Evolutionary conservation across 192 early-diverging fungal genomes (phyloP).

Genomic region (Lobulomyces angularis): DNA sequence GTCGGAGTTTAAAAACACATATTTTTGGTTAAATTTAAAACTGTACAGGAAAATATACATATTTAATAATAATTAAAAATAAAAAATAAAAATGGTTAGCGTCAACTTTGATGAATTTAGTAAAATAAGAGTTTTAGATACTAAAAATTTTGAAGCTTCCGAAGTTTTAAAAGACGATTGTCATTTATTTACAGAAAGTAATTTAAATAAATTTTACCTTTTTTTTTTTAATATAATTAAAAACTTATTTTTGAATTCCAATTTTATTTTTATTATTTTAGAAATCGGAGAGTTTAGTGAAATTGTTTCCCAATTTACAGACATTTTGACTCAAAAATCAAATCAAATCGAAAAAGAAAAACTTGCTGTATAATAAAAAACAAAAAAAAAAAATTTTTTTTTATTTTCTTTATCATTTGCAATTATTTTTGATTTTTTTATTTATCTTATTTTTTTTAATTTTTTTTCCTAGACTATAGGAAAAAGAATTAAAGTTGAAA

Average conservation of each 20-base stretch:
- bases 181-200: conserved; percentile 33
- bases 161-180: conserved; percentile 42
- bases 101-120: conserved; percentile 43
- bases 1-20: no score
- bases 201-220: conserved; percentile 6
- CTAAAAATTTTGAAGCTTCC: conserved; percentile 30
- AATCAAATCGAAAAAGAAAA: conserved; percentile 39
- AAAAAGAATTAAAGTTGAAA: conserved; percentile 29
- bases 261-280: conserved; percentile 8
- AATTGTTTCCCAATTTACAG: conserved; percentile 22
- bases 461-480: conserved; percentile 27
- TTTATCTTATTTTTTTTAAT: background rate
- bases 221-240: no score
- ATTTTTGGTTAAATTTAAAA: no score
- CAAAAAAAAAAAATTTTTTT: background rate
- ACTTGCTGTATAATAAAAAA: conserved; percentile 20
- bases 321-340: conserved; percentile 31
- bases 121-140: conserved; percentile 40
- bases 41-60: no score
- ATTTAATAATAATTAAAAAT: no score
- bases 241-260: background rate
- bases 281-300: conserved; percentile 30
- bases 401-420: background rate
- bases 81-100: no score
- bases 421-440: background rate